Conservation (phyloP, 768 basidiomycete species). For the Flagelloscypha sp. region DNA sequence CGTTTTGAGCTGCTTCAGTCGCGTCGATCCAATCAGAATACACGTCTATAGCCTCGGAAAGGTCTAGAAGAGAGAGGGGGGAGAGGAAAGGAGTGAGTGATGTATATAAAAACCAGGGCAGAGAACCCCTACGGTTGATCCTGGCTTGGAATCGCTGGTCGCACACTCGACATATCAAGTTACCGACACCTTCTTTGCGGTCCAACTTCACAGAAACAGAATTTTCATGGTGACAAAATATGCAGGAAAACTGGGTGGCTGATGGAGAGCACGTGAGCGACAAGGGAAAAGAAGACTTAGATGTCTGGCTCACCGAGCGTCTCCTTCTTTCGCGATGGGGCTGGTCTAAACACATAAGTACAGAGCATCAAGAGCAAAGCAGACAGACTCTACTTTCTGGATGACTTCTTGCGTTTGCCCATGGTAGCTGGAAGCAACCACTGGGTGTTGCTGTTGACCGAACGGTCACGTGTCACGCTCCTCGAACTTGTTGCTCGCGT, state of each 20-base stretch:
- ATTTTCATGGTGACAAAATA: slow-evolving; percentile 87
- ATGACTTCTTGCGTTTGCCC: slow-evolving; percentile 90
- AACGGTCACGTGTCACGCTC: slow-evolving; percentile 28
- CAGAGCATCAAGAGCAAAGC: too few relatives aligned
- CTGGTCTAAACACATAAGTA: too few relatives aligned
- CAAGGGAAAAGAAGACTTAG: background rate
- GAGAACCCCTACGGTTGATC: slow-evolving; percentile 75
- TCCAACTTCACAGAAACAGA: slow-evolving; percentile 81
- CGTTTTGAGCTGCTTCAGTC: slow-evolving; percentile 71
- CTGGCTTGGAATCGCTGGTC: slow-evolving; percentile 84
- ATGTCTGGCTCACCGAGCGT: slow-evolving; percentile 53
- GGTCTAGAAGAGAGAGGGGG: slow-evolving; percentile 37
- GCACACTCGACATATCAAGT: slow-evolving; percentile 76
- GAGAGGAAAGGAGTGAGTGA: slow-evolving; percentile 5
- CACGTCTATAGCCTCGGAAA: slow-evolving; percentile 83
- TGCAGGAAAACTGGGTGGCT: slow-evolving; percentile 82
- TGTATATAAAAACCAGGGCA: slow-evolving; percentile 13
- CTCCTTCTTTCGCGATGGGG: slow-evolving; percentile 54
- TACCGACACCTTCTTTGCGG: slow-evolving; percentile 76
- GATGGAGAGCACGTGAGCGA: slow-evolving; percentile 6
- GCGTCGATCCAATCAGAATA: slow-evolving; percentile 92
- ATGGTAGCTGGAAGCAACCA: slow-evolving; percentile 34
- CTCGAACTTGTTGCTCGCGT: slow-evolving; percentile 9
- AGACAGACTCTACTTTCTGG: too few relatives aligned
- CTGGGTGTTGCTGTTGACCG: slow-evolving; percentile 10